Evolutionary conservation across 139 green algal species (phyloP).

Genomic region (Closterium sp.): DNA sequence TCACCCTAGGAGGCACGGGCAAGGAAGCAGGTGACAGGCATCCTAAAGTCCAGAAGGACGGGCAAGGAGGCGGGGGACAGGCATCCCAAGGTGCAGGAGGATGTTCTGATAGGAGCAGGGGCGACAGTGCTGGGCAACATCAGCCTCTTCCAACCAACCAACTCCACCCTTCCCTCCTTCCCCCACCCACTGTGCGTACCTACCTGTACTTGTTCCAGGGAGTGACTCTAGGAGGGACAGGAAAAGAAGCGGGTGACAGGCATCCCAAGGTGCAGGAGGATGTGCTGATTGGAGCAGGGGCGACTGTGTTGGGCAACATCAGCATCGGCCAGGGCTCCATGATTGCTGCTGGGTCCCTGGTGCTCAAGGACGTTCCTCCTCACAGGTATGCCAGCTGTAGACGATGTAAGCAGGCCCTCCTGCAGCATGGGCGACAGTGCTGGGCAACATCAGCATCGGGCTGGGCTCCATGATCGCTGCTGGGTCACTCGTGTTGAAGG

Average conservation of each 20-base stretch:
- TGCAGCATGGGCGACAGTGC: conserved; percentile 65
- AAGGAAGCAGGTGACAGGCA: too few relatives aligned
- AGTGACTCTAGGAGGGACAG: conserved; percentile 91
- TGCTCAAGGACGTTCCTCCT: conserved; percentile 46
- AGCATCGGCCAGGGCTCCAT: conserved; percentile 78
- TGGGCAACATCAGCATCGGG: conserved; percentile 92
- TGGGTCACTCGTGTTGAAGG: conserved; percentile 46
- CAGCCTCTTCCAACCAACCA: too few relatives aligned
- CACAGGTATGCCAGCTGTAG: conserved; percentile 22
- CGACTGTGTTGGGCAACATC: conserved; percentile 77
- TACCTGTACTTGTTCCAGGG: conserved; percentile 63
- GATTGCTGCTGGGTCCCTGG: conserved; percentile 47
- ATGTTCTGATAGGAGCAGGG: conserved; percentile 59
- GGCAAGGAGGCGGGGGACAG: conserved; percentile 91
- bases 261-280: conserved; percentile 92
- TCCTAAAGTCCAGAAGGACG: conserved; percentile 91
- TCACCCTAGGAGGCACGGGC: too few relatives aligned
- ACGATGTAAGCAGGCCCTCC: too few relatives aligned
- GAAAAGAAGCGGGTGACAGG: conserved; percentile 89
- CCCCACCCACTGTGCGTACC: too few relatives aligned
- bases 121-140: too few relatives aligned
- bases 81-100: conserved; percentile 88
- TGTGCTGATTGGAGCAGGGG: conserved; percentile 85
- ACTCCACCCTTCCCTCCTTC: too few relatives aligned
- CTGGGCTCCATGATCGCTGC: conserved; percentile 71